Conservation (phyloP, 345 rosid species). For the Pistacia vera region DNA sequence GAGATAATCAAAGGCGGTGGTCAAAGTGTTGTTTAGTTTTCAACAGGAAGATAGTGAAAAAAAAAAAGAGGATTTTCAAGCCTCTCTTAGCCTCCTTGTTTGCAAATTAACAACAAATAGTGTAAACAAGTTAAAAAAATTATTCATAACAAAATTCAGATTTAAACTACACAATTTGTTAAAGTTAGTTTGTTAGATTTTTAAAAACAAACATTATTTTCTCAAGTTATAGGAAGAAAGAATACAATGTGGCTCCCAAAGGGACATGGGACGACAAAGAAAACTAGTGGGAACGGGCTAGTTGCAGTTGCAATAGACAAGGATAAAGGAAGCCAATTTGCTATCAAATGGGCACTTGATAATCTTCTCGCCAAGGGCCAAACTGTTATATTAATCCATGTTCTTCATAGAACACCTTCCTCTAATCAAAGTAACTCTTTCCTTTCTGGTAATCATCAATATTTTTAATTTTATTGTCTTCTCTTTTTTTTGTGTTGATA, state of each 20-base stretch:
- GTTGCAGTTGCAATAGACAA: conserved; percentile 85
- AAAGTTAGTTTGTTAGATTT: background rate
- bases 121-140: too few species aligned
- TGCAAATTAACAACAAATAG: too few species aligned
- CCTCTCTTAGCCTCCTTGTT: background rate
- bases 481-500: background rate
- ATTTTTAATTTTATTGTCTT: background rate
- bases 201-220: background rate
- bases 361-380: conserved; percentile 70
- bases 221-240: background rate
- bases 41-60: background rate
- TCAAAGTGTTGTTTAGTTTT: background rate
- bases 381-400: conserved; percentile 74
- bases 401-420: conserved; percentile 32
- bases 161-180: too few species aligned
- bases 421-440: conserved; percentile 28
- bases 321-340: conserved; percentile 84
- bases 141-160: too few species aligned
- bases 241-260: conserved; percentile 45
- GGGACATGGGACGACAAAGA: conserved; percentile 34
- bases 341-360: conserved; percentile 77
- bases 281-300: conserved; percentile 48
- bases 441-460: background rate
- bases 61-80: background rate
- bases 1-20: background rate